phyloP scores from a whole-genome alignment of 1,139 yeast species.

The Pichia sp. region DNA sequence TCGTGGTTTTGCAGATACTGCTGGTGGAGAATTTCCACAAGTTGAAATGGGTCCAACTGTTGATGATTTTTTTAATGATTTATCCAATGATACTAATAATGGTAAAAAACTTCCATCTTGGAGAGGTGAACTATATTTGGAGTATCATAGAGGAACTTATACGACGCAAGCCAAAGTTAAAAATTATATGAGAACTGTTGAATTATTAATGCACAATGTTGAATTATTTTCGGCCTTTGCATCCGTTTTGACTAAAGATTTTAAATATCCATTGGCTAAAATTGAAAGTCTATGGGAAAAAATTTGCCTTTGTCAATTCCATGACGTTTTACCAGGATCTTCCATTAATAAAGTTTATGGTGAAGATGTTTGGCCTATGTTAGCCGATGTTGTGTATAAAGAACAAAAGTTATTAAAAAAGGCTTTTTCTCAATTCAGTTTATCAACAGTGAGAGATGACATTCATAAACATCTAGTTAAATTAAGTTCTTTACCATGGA shows the following conservation, averaged over 20 bases:
- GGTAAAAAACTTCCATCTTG: conserved; percentile 75
- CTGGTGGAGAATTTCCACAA: conserved; percentile 72
- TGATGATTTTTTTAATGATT: conserved; percentile 68
- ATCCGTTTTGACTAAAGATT: conserved; percentile 46
- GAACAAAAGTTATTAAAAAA: conserved; percentile 48
- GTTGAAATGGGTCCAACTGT: conserved; percentile 73
- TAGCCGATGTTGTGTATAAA: conserved; percentile 48
- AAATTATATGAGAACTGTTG: conserved; percentile 72
- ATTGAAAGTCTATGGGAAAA: conserved; percentile 80
- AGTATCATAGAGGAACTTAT: conserved; percentile 94
- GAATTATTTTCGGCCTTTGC: conserved; percentile 78
- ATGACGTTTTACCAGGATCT: conserved; percentile 94
- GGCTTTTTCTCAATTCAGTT: conserved; percentile 41
- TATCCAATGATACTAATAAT: conserved; percentile 54
- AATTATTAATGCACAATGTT: conserved; percentile 73
- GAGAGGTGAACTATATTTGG: conserved; percentile 91
- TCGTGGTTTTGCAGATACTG: conserved; percentile 77
- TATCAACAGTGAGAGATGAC: conserved; percentile 12
- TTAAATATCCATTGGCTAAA: conserved; percentile 63
- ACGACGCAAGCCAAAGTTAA: conserved; percentile 89
- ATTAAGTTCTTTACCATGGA: conserved; percentile 67
- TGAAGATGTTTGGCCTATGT: conserved; percentile 84
- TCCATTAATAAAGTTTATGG: conserved; percentile 91
- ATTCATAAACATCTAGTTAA: conserved; percentile 23
- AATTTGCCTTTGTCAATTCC: conserved; percentile 86